Percentiles rank a stretch among this genome's conserved stretches.
These are phyloP conservation scores for Fistulina hepatica DNA, from an alignment of 1,284 basidiomycete genomes.

Conservation along the genomic window DNA sequence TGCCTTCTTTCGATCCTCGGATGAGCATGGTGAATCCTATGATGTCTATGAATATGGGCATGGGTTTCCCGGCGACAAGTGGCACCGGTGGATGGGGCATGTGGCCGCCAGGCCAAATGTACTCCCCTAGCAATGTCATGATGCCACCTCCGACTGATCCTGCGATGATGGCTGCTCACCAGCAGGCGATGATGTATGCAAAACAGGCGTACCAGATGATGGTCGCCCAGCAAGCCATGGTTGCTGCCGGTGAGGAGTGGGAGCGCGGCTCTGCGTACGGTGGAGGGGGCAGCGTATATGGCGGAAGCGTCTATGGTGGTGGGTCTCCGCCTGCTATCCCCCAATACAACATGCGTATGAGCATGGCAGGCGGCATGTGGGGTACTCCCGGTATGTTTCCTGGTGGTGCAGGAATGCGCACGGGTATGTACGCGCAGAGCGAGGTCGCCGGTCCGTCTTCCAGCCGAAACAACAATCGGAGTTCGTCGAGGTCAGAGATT, in stretches of 20 bases:
- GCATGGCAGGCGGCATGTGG: slow-evolving; percentile 29
- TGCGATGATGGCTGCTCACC: slow-evolving; percentile 55
- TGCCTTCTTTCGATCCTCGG: neutral
- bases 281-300: slow-evolving; percentile 27
- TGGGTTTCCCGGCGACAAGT: slow-evolving; percentile 21
- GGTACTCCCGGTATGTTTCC: slow-evolving; percentile 38
- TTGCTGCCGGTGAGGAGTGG: slow-evolving; percentile 74
- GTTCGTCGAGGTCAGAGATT: slow-evolving; percentile 24
- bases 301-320: slow-evolving; percentile 28
- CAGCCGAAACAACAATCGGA: no score
- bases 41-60: slow-evolving; percentile 21
- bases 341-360: no score
- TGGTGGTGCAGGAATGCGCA: slow-evolving; percentile 40
- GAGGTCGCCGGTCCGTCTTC: slow-evolving; percentile 50
- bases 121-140: slow-evolving; percentile 38
- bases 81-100: slow-evolving; percentile 11
- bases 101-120: slow-evolving; percentile 23
- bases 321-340: slow-evolving; percentile 31
- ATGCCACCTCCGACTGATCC: slow-evolving; percentile 40
- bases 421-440: slow-evolving; percentile 33
- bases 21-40: slow-evolving; percentile 7
- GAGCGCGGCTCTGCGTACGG: slow-evolving; percentile 57
- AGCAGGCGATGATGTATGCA: slow-evolving; percentile 70
- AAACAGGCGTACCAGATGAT: slow-evolving; percentile 80
- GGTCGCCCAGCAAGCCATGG: slow-evolving; percentile 77